A percentile compares a stretch with the other conserved stretches of the same genome.
Evolutionary conservation across 2,329 filamentous ascomycete species (phyloP).

Genomic region (Metarhizium rileyi): DNA sequence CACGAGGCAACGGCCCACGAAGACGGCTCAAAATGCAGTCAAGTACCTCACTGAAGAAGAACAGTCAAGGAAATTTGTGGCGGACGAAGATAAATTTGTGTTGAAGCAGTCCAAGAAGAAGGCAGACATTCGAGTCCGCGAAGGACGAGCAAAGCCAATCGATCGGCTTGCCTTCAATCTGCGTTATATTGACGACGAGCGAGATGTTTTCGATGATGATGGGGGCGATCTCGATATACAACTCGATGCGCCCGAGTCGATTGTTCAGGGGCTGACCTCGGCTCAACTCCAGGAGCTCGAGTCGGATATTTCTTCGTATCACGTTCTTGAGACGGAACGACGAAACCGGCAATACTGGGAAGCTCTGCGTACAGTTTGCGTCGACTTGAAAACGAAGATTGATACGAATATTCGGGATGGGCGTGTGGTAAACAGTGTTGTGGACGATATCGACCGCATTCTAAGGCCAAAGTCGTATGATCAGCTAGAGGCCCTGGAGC

Average conservation of each 20-base stretch:
- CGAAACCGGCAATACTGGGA: conserved; percentile 87
- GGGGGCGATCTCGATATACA: conserved; percentile 64
- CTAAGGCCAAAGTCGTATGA: conserved; percentile 76
- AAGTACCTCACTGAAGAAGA: conserved; percentile 62
- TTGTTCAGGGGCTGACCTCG: conserved; percentile 64
- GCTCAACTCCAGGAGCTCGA: conserved; percentile 65
- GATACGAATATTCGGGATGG: conserved; percentile 53
- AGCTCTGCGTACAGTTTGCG: conserved; percentile 76
- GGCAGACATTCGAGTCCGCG: conserved; percentile 86
- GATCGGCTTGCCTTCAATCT: conserved; percentile 90
- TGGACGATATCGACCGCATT: conserved; percentile 79
- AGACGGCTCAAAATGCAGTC: conserved; percentile 20
- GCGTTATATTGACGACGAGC: conserved; percentile 75
- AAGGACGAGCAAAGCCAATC: conserved; percentile 82
- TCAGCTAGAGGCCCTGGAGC: conserved; percentile 78
- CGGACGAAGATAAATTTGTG: conserved; percentile 92
- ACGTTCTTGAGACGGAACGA: conserved; percentile 67
- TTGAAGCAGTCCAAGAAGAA: conserved; percentile 97
- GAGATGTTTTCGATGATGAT: conserved; percentile 78
- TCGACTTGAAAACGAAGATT: conserved; percentile 60
- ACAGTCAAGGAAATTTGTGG: conserved; percentile 73
- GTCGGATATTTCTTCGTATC: conserved; percentile 70
- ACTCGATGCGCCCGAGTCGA: conserved; percentile 68
- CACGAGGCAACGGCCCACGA: conserved; percentile 20
- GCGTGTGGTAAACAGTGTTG: conserved; percentile 71